phyloP scores from a whole-genome alignment of 2,329 filamentous ascomycete species.

The Penicillium sp. region DNA sequence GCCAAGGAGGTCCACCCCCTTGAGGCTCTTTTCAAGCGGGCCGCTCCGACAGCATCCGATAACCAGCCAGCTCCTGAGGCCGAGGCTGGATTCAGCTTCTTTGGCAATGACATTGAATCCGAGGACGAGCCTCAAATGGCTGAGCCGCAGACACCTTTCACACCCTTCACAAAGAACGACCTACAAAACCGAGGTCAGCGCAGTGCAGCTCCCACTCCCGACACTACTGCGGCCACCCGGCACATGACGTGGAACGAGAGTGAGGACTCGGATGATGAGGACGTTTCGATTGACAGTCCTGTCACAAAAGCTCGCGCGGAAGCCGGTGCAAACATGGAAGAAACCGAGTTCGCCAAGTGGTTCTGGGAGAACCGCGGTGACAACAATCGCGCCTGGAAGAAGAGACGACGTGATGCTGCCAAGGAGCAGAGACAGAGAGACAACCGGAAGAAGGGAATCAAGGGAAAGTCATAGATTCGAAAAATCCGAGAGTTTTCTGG shows the following conservation, averaged over 20 bases:
- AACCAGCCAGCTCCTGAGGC: conserved; percentile 42
- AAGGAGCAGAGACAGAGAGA: conserved; percentile 62
- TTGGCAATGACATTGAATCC: conserved; percentile 56
- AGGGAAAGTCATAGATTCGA: conserved; percentile 32
- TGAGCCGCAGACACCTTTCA: conserved; percentile 77
- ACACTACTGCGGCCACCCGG: conserved; percentile 72
- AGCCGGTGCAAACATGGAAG: conserved; percentile 29
- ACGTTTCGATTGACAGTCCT: conserved; percentile 24
- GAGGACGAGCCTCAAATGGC: conserved; percentile 48
- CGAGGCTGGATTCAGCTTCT: conserved; percentile 75
- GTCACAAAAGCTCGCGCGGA: conserved; percentile 22
- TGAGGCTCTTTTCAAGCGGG: conserved; percentile 85
- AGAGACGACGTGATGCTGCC: conserved; percentile 57
- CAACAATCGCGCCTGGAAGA: conserved; percentile 54
- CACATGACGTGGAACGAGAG: conserved; percentile 33
- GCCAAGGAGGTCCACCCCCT: conserved; percentile 72
- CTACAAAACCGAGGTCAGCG: conserved; percentile 65
- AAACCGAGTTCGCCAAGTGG: conserved; percentile 62
- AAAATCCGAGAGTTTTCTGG: neutral
- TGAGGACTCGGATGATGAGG: conserved; percentile 28
- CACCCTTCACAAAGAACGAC: conserved; percentile 78
- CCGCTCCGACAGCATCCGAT: conserved; percentile 46
- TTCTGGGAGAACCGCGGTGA: conserved; percentile 58
- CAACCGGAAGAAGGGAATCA: conserved; percentile 54
- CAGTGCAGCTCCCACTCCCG: conserved; percentile 90